Evolutionary conservation across 805 yeast species (phyloP), one percentile per base, ranked within the genome.

Genomic region (Cyberlindnera japonica): DNA sequence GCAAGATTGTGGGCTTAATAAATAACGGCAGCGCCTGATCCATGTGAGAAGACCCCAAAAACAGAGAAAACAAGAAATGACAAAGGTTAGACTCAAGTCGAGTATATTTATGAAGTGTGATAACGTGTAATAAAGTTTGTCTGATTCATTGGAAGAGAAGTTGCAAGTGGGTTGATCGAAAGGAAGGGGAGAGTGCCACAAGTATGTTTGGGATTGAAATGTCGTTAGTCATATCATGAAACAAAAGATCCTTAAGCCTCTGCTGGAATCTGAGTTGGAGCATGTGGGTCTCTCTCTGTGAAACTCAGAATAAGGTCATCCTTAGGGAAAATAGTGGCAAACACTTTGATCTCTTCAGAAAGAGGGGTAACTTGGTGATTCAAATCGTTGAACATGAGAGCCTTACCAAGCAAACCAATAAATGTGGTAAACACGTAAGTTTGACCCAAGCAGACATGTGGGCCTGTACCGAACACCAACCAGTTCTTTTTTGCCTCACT

Each of bases 271-370:
- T 24, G 44, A 19, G 40, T 45, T 42, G 49, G 49, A 2, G 50
- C 48, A 26, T 63, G 41, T 45, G 72, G 73, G 47, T 84, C 84
- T 68, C 93, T 79, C 52, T 60, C 68, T 35, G 69, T 71, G 71
- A 90, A 91, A 53, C 80, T 70, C 61, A 93, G 68, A 50, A 86
- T 77, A 60, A 95, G 79, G 63, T 93, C 96, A 67, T 93, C 99
- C 63, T 87, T 80, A 20, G 99, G 99, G 84, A 93, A 93, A 61
- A 93, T 89, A 15, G 99, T 93, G 20, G 99, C 99, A 62, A 93
- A 93, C 28, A 93, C 98, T 60, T 88, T 86, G 58, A 93, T 89
- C 58, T 88, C 81, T 69, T 93, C 99, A 53, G 91, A 81, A 52
- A 82, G 69, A 30, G 81, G 83, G 18, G 99, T 93, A 34, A 83